Conservation (phyloP, 768 basidiomycete species). For the Agaricus subrufescens region DNA sequence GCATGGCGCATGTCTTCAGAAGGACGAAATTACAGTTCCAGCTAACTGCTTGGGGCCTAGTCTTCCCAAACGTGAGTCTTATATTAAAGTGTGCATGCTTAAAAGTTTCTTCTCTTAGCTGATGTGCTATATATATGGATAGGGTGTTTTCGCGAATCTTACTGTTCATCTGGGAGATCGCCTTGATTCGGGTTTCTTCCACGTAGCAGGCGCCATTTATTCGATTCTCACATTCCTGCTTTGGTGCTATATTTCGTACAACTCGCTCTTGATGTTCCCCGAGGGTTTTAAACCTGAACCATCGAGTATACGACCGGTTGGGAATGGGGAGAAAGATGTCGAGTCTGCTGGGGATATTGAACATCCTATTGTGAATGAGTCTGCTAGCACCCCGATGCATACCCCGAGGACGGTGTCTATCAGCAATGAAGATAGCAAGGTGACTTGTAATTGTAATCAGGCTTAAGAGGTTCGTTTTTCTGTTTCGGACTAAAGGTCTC, state of each 20-base stretch:
- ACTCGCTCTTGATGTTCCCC: conserved; percentile 27
- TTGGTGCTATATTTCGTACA: conserved; percentile 44
- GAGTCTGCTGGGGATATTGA: neutral
- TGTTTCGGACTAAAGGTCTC: too few relatives aligned
- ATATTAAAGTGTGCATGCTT: too few relatives aligned
- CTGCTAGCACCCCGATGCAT: neutral
- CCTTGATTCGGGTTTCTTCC: conserved; percentile 52
- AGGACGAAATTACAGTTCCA: conserved; percentile 43
- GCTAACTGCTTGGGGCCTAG: conserved; percentile 60
- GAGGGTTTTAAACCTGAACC: neutral
- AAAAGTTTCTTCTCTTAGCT: neutral
- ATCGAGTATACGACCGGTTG: neutral
- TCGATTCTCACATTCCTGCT: conserved; percentile 43
- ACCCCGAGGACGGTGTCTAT: neutral
- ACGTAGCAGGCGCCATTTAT: conserved; percentile 54
- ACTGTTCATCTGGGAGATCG: conserved; percentile 47
- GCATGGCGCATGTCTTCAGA: conserved; percentile 37
- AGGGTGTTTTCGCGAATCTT: conserved; percentile 58
- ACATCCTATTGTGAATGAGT: neutral
- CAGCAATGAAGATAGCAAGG: neutral
- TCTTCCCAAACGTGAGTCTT: conserved; percentile 58
- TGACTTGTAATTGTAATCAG: too few relatives aligned
- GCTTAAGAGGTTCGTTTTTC: too few relatives aligned
- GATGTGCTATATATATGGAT: neutral
- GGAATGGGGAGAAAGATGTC: neutral